Percentiles rank a stretch among this genome's conserved stretches.
Conservation (phyloP, 2,329 filamentous ascomycete genomes). For the Orbilia ellipsospora region DNA sequence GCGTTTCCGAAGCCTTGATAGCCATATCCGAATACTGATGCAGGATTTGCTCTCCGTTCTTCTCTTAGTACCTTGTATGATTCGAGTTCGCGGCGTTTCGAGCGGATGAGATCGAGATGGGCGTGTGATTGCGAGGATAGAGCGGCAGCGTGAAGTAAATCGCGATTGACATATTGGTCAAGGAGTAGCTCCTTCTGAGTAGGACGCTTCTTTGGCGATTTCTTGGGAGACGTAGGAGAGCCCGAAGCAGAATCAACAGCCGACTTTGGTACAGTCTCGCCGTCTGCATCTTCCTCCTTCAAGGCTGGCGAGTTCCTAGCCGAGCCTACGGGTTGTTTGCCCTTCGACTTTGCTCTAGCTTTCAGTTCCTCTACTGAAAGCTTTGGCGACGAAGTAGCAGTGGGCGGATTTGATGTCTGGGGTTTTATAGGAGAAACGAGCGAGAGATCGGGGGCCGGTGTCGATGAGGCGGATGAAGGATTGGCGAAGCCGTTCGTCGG, state of each 20-base stretch:
- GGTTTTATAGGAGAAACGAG: conserved; percentile 45
- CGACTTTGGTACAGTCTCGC: conserved; percentile 20
- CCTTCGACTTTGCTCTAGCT: conserved; percentile 42
- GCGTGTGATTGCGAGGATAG: conserved; percentile 66
- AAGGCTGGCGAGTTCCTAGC: conserved; percentile 35
- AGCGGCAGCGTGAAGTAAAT: conserved; percentile 70
- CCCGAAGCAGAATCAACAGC: conserved; percentile 17
- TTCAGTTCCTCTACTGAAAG: conserved; percentile 48
- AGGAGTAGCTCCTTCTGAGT: conserved; percentile 62
- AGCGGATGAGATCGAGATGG: conserved; percentile 62
- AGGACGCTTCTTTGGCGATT: conserved; percentile 54
- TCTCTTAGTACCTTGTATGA: conserved; percentile 76
- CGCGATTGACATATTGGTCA: conserved; percentile 74
- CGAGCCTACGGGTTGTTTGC: conserved; percentile 39
- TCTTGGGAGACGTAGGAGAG: conserved; percentile 37
- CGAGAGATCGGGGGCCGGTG: conserved; percentile 36
- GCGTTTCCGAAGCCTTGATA: conserved; percentile 92
- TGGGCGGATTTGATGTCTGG: conserved; percentile 35
- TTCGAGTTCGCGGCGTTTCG: conserved; percentile 74
- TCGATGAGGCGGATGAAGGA: conserved; percentile 33
- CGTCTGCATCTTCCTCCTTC: conserved; percentile 41
- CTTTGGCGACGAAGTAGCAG: conserved; percentile 44
- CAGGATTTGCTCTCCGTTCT: conserved; percentile 69
- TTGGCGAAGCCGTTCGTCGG: conserved; percentile 50
- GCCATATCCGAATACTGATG: conserved; percentile 73